Evolutionary conservation across 768 basidiomycete genomes (phyloP).

Genomic region (Botryobasidium botryosum): DNA sequence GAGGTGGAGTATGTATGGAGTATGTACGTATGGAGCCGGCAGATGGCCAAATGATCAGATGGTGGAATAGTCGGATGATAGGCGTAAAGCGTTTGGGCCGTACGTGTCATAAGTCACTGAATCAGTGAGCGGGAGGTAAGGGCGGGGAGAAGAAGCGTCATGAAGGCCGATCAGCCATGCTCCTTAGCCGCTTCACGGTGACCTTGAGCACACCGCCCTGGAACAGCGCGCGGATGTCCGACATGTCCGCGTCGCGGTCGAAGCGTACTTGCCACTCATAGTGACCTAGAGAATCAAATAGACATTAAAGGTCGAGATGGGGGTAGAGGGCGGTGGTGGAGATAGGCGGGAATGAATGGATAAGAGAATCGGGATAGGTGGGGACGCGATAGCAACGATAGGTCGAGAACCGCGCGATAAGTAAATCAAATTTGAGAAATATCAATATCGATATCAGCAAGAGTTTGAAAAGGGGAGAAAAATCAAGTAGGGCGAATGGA

Average conservation of each 20-base stretch:
- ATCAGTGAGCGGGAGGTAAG: background rate
- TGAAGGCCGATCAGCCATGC: background rate
- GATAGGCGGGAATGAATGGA: background rate
- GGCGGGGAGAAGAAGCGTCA: background rate
- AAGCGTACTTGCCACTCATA: conserved; percentile 17
- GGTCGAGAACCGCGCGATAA: too few relatives aligned
- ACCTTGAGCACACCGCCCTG: conserved; percentile 14
- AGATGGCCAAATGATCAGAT: too few relatives aligned
- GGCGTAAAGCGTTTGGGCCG: too few relatives aligned
- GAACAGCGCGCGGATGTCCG: conserved; percentile 13
- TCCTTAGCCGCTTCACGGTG: conserved; percentile 12
- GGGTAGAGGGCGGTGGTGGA: background rate
- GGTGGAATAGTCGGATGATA: too few relatives aligned
- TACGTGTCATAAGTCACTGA: too few relatives aligned
- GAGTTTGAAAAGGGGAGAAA: background rate
- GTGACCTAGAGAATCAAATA: conserved; percentile 12
- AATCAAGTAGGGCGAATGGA: too few relatives aligned
- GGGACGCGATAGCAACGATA: too few relatives aligned
- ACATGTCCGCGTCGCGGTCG: conserved; percentile 16
- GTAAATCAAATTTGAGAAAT: too few relatives aligned
- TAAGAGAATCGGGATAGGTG: background rate
- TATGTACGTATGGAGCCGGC: too few relatives aligned
- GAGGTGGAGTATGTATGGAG: too few relatives aligned
- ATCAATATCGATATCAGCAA: too few relatives aligned
- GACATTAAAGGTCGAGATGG: too few relatives aligned